These are phyloP conservation scores for Cladosporium sp. DNA, from an alignment of 2,329 filamentous ascomycete species.

Conservation along the genomic window DNA sequence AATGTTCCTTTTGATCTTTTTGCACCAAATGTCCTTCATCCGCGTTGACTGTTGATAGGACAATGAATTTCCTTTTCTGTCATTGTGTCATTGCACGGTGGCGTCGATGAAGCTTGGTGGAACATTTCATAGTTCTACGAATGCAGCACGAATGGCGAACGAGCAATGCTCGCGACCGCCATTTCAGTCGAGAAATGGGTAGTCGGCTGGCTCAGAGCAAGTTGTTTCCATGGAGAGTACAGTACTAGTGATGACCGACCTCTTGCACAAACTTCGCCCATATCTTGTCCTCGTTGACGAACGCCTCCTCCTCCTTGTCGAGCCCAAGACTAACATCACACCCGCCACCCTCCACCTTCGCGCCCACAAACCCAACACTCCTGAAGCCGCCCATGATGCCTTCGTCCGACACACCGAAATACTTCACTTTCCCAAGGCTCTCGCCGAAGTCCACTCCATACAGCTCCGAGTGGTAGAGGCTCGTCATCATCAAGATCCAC, in stretches of 20 bases:
- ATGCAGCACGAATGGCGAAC: too few species aligned
- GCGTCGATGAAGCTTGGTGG: too few species aligned
- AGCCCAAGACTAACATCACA: conserved; percentile 20
- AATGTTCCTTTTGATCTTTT: too few species aligned
- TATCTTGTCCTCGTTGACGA: conserved; percentile 12
- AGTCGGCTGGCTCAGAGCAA: too few species aligned
- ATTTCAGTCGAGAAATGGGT: too few species aligned
- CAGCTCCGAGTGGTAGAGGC: conserved; percentile 19
- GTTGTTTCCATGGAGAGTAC: too few species aligned
- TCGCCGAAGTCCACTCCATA: conserved; percentile 14
- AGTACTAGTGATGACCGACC: neutral
- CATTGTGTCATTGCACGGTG: too few species aligned
- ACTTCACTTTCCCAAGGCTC: conserved; percentile 15
- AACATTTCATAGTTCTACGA: too few species aligned
- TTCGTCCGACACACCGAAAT: conserved; percentile 18
- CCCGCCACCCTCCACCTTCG: conserved; percentile 15
- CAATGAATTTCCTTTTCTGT: too few species aligned
- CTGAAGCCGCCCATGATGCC: conserved; percentile 19
- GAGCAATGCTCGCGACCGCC: too few species aligned
- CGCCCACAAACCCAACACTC: conserved; percentile 19
- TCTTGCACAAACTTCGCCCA: conserved; percentile 15
- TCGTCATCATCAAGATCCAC: conserved; percentile 17
- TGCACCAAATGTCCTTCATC: too few species aligned
- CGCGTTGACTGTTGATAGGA: too few species aligned
- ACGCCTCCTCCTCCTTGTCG: conserved; percentile 15